Percentiles rank a stretch among this genome's conserved stretches.
Conservation (phyloP, 257 asterid genomes). For the Jacaranda copaia region DNA sequence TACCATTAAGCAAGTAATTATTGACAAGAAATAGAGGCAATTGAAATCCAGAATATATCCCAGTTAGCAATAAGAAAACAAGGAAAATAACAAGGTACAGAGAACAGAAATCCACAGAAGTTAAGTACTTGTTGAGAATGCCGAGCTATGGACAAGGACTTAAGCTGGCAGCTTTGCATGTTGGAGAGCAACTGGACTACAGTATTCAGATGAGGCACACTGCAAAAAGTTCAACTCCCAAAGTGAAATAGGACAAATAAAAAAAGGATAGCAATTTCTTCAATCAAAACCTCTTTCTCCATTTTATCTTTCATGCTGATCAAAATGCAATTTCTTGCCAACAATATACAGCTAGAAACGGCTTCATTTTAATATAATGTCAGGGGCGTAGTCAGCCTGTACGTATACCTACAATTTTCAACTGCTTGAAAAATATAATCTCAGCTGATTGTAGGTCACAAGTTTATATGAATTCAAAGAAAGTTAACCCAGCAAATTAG, state of each 20-base stretch:
- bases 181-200: conserved; percentile 80
- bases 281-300: not conserved
- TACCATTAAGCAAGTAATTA: not conserved
- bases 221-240: conserved; percentile 46
- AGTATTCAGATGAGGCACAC: conserved; percentile 83
- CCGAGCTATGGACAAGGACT: conserved; percentile 55
- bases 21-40: conserved; percentile 13
- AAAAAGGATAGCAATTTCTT: not conserved
- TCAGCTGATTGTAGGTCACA: not conserved
- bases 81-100: not conserved
- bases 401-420: not conserved
- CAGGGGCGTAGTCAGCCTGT: not conserved
- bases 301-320: not conserved
- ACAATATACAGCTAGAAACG: not conserved
- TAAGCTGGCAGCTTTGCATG: conserved; percentile 76
- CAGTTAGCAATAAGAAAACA: not conserved
- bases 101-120: not conserved
- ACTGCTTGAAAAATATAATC: not conserved
- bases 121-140: conserved; percentile 52
- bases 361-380: not conserved
- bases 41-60: not conserved
- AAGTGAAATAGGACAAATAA: not conserved
- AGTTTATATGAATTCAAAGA: not conserved
- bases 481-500: not conserved
- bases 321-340: conserved; percentile 7